Conservation (phyloP, 208 protist species). For the Naegleria lovaniensis region DNA sequence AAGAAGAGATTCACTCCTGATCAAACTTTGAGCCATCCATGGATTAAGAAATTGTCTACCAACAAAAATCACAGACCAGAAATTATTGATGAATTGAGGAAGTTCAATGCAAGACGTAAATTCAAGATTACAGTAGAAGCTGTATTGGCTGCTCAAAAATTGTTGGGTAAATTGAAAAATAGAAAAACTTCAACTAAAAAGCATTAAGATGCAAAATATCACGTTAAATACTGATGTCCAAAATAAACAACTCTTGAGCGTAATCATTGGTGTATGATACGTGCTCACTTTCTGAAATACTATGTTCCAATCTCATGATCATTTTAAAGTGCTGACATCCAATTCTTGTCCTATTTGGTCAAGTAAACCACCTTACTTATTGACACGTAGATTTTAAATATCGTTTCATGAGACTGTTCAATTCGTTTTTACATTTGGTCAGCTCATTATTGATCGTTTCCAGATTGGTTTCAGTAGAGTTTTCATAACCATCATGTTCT, state of each 20-base stretch:
- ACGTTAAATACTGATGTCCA: no score
- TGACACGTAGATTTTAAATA: background rate
- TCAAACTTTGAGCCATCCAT: slow-evolving; percentile 20
- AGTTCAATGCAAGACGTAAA: slow-evolving; percentile 31
- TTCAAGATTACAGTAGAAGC: slow-evolving; percentile 31
- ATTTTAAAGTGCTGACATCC: no score
- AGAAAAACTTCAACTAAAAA: background rate
- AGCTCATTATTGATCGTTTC: background rate
- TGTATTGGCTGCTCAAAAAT: slow-evolving; percentile 27
- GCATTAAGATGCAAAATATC: background rate
- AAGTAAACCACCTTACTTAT: no score
- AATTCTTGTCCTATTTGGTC: no score
- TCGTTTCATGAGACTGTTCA: background rate
- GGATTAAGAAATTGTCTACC: slow-evolving; percentile 4
- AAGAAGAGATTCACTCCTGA: slow-evolving; percentile 27
- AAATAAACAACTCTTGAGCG: no score
- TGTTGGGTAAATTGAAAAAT: background rate
- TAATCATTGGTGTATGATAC: no score
- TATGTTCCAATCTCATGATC: no score
- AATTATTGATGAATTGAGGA: slow-evolving; percentile 26
- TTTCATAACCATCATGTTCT: background rate
- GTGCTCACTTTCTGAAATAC: no score
- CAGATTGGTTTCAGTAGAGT: no score
- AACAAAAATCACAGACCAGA: background rate
- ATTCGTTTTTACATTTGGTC: background rate